Evolutionary conservation across 495 filamentous ascomycete species (phyloP).

Genomic region (Chaetomium fimeti): DNA sequence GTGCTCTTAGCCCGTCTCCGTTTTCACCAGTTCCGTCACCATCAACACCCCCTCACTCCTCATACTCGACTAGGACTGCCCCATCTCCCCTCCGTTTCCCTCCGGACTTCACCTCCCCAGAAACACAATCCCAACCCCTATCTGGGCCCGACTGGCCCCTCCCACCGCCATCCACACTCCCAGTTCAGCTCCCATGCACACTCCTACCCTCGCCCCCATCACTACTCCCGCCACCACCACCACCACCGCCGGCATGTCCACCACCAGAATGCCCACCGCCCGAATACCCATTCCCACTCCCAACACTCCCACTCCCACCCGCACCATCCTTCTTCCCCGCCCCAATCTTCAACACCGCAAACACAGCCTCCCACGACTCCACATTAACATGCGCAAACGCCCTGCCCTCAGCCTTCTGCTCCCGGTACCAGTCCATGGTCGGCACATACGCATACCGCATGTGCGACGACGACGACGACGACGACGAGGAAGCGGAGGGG

Average conservation of each 20-base stretch:
- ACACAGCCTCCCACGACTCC: slow-evolving; percentile 37
- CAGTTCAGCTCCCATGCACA: not conserved
- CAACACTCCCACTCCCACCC: not conserved
- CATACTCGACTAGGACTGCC: not conserved
- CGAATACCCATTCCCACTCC: not conserved
- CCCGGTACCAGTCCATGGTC: slow-evolving; percentile 46
- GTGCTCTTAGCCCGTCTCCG: not conserved
- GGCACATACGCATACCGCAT: slow-evolving; percentile 43
- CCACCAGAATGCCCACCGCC: too few species aligned
- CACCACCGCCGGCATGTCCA: too few species aligned
- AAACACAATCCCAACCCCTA: not conserved
- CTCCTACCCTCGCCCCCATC: not conserved
- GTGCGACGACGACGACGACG: slow-evolving; percentile 14
- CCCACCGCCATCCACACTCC: not conserved
- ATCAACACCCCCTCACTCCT: not conserved
- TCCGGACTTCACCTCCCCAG: not conserved
- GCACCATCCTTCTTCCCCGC: not conserved
- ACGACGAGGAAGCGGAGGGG: too few species aligned
- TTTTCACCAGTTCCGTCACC: not conserved
- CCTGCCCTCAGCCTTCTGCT: slow-evolving; percentile 43
- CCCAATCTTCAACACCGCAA: slow-evolving; percentile 31
- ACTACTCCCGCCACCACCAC: not conserved
- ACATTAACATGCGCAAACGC: slow-evolving; percentile 43
- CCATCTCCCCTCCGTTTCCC: not conserved
- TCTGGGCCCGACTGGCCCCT: slow-evolving; percentile 6